These are phyloP conservation scores for Backusella macrospora DNA, from an alignment of 192 early-diverging fungal genomes.

Conservation along the genomic window DNA sequence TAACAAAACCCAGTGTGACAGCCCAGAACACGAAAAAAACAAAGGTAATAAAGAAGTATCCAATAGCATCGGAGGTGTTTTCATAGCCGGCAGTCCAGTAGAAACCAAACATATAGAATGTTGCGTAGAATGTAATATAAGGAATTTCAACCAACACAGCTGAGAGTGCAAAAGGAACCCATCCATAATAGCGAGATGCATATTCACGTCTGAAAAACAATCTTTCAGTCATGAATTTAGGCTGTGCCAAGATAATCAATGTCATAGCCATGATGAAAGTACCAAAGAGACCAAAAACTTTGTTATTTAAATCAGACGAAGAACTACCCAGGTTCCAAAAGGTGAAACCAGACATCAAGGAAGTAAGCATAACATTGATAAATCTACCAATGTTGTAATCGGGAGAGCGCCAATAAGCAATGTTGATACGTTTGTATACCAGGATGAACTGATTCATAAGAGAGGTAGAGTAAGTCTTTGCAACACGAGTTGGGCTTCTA, in stretches of 20 bases:
- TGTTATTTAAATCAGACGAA: slow-evolving; percentile 67
- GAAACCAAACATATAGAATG: slow-evolving; percentile 67
- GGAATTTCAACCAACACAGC: slow-evolving; percentile 72
- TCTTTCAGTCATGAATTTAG: slow-evolving; percentile 70
- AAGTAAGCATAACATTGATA: slow-evolving; percentile 57
- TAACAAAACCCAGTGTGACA: slow-evolving; percentile 68
- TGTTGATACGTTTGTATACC: slow-evolving; percentile 65
- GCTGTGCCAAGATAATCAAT: slow-evolving; percentile 70
- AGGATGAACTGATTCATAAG: slow-evolving; percentile 52
- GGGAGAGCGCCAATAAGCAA: slow-evolving; percentile 71
- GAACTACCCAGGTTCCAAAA: slow-evolving; percentile 65
- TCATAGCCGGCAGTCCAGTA: slow-evolving; percentile 76
- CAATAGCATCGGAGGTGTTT: slow-evolving; percentile 45
- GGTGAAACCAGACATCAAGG: slow-evolving; percentile 70
- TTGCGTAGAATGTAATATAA: slow-evolving; percentile 61
- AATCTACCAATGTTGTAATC: slow-evolving; percentile 77
- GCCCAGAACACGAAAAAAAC: slow-evolving; percentile 65
- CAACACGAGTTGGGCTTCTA: slow-evolving; percentile 31
- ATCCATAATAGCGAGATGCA: slow-evolving; percentile 69
- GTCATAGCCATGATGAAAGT: slow-evolving; percentile 65
- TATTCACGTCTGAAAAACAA: slow-evolving; percentile 69
- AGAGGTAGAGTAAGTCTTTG: slow-evolving; percentile 49
- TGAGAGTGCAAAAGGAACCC: slow-evolving; percentile 63
- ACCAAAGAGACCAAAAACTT: slow-evolving; percentile 73
- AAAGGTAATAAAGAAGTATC: slow-evolving; percentile 68